Evolutionary conservation across 139 green algal genomes (phyloP), one percentile per base, ranked within the genome.

Genomic region (Chlamydomonas incerta): DNA sequence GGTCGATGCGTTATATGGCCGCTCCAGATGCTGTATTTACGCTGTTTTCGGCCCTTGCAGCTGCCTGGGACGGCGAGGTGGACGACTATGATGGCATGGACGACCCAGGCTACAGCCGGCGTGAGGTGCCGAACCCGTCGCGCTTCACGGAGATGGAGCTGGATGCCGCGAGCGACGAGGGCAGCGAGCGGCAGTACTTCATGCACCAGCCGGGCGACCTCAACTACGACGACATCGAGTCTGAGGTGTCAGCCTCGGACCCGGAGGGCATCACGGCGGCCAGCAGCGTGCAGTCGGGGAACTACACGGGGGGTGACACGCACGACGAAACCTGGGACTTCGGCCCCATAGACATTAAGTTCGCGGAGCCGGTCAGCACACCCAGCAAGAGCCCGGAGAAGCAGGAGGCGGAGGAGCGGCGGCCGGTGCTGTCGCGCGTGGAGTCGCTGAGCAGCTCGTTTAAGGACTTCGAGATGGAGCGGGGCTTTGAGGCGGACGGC

Each of bases 31-130:
- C 55, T 62, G 55, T 24, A 28, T 18, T 23, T 3, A 62, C 55
- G 8, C 55, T 68, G 17, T 34, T 50, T 50, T 50, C 6, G 41
- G 41, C 41, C 41, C 41, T 31, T 33, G 65, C 83, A 84, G 88
- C 87, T 1, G 58, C 75, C 57, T 90, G 93, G 87, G 87, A 88
- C 65, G 55, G 68, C 31, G 93, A 93, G 0, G 24, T 89, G 11
- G 93, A 97, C 65, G 94, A 98, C 81, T 98, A 96, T 35, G 88
- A 92, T 0, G 90, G 88, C 67, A 92, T 95, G 29, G 95, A 97
- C 9, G 94, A 97, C 65, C 74, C 90, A 0, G 94, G 95, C 33
- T 96, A 95, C 73, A 74, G 81, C 34, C 88, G 92, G 23, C 75
- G 92, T 29, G 70, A 88, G 2, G 83, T 96, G 13, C 15, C 66